Percentiles rank a stretch among this genome's conserved stretches.
Evolutionary conservation across 176 grass and related monocot species (phyloP).

Genomic region (Rhipidocladum racemiflorum): DNA sequence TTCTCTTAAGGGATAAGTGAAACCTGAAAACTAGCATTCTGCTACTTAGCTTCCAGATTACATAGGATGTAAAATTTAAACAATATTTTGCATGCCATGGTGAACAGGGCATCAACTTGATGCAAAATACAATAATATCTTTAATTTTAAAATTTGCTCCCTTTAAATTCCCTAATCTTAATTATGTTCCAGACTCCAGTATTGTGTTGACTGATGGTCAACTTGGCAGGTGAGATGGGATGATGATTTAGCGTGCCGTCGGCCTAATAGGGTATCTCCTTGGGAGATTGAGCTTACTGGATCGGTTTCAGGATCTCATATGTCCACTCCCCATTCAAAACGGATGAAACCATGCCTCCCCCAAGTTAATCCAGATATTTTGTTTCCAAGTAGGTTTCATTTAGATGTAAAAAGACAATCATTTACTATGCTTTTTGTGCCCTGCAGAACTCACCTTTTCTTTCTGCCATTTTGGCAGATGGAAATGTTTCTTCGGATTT

Average conservation of each 20-base stretch:
- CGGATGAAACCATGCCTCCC: constrained; percentile 64
- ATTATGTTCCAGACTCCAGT: not conserved
- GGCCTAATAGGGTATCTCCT: constrained; percentile 69
- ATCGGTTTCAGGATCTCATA: constrained; percentile 52
- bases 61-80: constrained; percentile 5
- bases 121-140: not conserved
- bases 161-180: constrained; percentile 18
- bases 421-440: constrained; percentile 1
- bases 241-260: constrained; percentile 47
- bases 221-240: constrained; percentile 83
- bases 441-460: constrained; percentile 3
- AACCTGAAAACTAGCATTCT: not conserved
- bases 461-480: constrained; percentile 47
- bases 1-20: not conserved
- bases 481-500: constrained; percentile 70
- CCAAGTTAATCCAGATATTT: constrained; percentile 37
- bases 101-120: constrained; percentile 17
- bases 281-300: constrained; percentile 84
- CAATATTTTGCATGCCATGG: constrained; percentile 9
- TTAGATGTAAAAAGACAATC: constrained; percentile 7
- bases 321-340: constrained; percentile 49
- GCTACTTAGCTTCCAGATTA: constrained; percentile 12
- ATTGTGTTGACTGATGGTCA: constrained; percentile 23
- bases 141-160: constrained; percentile 23
- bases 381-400: constrained; percentile 57